Evolutionary conservation across 352 stramenopile species (phyloP).

Genomic region (Globisporangium ultimum): DNA sequence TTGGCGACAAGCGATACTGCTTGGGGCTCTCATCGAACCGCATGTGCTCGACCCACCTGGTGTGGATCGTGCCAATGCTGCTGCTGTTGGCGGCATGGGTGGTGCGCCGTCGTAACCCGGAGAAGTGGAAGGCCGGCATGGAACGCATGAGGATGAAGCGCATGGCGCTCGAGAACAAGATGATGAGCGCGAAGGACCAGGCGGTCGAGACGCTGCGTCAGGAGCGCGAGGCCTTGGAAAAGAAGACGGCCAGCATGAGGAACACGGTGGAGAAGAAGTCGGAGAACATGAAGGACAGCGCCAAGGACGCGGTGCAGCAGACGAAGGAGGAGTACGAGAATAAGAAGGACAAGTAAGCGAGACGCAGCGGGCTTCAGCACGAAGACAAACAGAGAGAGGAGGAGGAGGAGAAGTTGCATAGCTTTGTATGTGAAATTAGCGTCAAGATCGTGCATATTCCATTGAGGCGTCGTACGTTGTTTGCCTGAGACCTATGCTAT

Average conservation of each 20-base stretch:
- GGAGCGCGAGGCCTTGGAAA: constrained; percentile 5
- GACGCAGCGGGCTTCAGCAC: background rate
- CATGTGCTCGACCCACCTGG: constrained; percentile 42
- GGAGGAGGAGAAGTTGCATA: background rate
- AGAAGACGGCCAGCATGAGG: constrained; percentile 10
- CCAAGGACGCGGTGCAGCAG: background rate
- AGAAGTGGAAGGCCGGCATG: constrained; percentile 59
- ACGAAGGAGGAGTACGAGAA: constrained; percentile 2
- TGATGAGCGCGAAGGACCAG: constrained; percentile 40
- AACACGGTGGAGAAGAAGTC: constrained; percentile 27
- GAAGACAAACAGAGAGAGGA: background rate
- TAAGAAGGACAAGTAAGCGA: constrained; percentile 8
- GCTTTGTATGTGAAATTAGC: too few species aligned
- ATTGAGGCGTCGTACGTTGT: too few species aligned
- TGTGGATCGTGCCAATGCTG: constrained; percentile 45
- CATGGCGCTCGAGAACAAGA: constrained; percentile 38
- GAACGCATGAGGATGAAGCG: constrained; percentile 46
- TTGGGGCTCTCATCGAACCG: constrained; percentile 37
- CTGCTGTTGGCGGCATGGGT: constrained; percentile 29
- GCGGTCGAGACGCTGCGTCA: constrained; percentile 32
- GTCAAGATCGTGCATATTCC: too few species aligned
- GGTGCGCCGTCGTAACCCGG: constrained; percentile 59
- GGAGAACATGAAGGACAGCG: background rate
- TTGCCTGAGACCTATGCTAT: too few species aligned
- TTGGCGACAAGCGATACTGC: constrained; percentile 50